These are phyloP conservation scores for Pleurotus platypus DNA, from an alignment of 768 basidiomycete species.

Conservation along the genomic window DNA sequence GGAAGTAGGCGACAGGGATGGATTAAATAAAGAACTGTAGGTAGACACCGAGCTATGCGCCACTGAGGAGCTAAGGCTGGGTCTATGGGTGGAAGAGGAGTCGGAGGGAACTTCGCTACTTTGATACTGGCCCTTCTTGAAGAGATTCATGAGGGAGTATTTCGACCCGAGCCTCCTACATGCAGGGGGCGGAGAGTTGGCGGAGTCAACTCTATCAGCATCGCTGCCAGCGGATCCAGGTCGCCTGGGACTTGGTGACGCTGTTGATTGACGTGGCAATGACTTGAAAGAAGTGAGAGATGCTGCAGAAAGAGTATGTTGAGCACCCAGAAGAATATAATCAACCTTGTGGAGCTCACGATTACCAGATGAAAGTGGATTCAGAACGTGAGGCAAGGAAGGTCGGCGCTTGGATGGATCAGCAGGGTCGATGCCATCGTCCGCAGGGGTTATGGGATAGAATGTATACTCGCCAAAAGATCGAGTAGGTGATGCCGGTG, in stretches of 20 bases:
- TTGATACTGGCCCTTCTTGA: slow-evolving; percentile 52
- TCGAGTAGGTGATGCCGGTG: slow-evolving; percentile 36
- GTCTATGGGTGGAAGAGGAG: slow-evolving; percentile 11
- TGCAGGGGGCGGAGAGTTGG: slow-evolving; percentile 17
- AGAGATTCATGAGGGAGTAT: slow-evolving; percentile 70
- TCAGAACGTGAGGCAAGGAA: slow-evolving; percentile 60
- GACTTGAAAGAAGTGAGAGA: slow-evolving; percentile 16
- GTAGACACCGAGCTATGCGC: neutral
- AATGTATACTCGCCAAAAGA: slow-evolving; percentile 47
- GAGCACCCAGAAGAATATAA: neutral
- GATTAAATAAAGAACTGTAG: slow-evolving; percentile 17
- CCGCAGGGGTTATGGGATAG: slow-evolving; percentile 27
- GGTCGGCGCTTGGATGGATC: slow-evolving; percentile 51
- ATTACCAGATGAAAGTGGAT: slow-evolving; percentile 26
- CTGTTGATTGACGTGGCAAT: slow-evolving; percentile 13
- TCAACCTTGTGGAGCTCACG: slow-evolving; percentile 27
- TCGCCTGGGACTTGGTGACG: slow-evolving; percentile 35
- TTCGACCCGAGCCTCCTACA: slow-evolving; percentile 59
- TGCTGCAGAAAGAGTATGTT: neutral
- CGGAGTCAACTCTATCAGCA: slow-evolving; percentile 35
- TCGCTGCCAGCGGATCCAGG: slow-evolving; percentile 74
- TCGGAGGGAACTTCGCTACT: slow-evolving; percentile 27
- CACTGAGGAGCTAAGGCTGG: slow-evolving; percentile 12
- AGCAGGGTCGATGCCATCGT: slow-evolving; percentile 25
- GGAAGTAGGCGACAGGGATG: slow-evolving; percentile 21